A percentile compares a stretch with the other conserved stretches of the same genome.
These are phyloP conservation scores for Alternaria sp. DNA, from an alignment of 2,329 filamentous ascomycete species.

Conservation along the genomic window DNA sequence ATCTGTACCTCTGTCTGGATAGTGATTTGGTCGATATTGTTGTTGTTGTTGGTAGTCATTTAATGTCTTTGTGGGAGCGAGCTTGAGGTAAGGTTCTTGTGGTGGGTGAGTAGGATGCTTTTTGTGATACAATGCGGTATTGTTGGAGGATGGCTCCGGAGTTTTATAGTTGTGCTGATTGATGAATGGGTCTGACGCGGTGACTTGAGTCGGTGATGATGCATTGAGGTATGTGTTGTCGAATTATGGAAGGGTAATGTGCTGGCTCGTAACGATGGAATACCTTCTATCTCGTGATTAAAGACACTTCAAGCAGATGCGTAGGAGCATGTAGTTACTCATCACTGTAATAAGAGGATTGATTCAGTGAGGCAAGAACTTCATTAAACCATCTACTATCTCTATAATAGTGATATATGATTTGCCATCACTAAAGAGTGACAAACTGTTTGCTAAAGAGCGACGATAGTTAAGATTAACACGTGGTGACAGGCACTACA, in stretches of 20 bases:
- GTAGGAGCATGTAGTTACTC: background rate
- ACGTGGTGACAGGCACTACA: background rate
- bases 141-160: background rate
- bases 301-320: background rate
- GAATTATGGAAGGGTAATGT: fast-evolving
- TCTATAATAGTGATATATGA: background rate
- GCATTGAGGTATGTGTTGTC: background rate
- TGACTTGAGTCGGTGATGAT: background rate
- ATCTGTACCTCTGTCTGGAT: background rate
- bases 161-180: background rate
- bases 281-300: background rate
- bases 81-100: background rate
- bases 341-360: background rate
- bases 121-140: background rate
- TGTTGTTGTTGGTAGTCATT: background rate
- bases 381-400: conserved; percentile 3
- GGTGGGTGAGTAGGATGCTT: background rate
- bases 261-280: background rate
- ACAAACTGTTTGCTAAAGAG: conserved; percentile 9
- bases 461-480: background rate
- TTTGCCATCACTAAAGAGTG: background rate
- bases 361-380: background rate
- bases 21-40: background rate
- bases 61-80: background rate
- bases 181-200: background rate